Percentiles rank a stretch among this genome's conserved stretches.
phyloP scores from a whole-genome alignment of 805 yeast genomes.

The Brettanomyces sp. region DNA sequence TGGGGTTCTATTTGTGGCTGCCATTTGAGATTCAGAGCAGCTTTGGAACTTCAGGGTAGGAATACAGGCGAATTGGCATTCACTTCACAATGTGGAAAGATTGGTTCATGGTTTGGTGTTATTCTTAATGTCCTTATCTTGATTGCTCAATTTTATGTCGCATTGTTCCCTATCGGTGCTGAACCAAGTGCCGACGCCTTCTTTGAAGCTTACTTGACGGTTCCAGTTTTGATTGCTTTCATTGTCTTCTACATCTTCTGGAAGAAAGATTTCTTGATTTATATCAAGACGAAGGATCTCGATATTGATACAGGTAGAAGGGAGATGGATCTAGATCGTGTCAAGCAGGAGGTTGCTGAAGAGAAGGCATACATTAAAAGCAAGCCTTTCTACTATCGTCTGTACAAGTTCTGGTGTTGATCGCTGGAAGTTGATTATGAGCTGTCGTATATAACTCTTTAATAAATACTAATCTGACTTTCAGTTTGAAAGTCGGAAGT shows the following conservation, averaged over 20 bases:
- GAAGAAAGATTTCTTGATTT: conserved; percentile 36
- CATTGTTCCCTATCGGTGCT: conserved; percentile 57
- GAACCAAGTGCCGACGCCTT: conserved; percentile 46
- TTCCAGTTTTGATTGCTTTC: conserved; percentile 50
- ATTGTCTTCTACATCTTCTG: conserved; percentile 26
- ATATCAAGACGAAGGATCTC: conserved; percentile 37
- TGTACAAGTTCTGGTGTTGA: conserved; percentile 52
- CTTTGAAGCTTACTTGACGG: conserved; percentile 58
- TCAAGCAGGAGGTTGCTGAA: conserved; percentile 48
- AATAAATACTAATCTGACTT: too few species aligned
- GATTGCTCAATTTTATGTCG: conserved; percentile 75
- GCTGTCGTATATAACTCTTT: too few species aligned
- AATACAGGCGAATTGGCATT: conserved; percentile 58
- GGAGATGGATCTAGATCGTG: conserved; percentile 44
- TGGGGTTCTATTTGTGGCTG: conserved; percentile 70
- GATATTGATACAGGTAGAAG: conserved; percentile 60
- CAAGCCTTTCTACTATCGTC: conserved; percentile 38
- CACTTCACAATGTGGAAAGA: conserved; percentile 56
- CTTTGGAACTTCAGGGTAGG: conserved; percentile 58
- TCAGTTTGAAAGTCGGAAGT: too few species aligned
- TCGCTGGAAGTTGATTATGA: neutral
- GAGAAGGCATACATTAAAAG: conserved; percentile 41
- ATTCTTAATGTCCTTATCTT: conserved; percentile 50
- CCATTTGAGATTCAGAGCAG: conserved; percentile 64
- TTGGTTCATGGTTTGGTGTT: conserved; percentile 59